Conservation (phyloP, 148 eudicot species). For the Chenopodium berlandieri region DNA sequence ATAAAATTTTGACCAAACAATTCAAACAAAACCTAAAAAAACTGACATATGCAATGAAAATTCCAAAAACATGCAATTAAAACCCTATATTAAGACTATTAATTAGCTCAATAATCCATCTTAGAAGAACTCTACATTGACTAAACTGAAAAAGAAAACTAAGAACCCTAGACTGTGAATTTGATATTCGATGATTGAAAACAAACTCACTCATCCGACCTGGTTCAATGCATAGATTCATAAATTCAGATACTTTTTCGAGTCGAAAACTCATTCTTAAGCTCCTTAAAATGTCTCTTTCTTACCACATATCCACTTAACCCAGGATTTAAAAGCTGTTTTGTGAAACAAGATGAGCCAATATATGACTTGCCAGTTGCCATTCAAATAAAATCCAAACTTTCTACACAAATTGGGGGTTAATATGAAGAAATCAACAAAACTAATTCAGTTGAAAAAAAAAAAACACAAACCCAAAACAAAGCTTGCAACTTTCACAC, state of each 20-base stretch:
- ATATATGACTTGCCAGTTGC: neutral
- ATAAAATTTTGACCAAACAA: no score
- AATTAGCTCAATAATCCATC: no score
- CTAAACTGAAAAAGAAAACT: no score
- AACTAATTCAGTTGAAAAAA: conserved; percentile 23
- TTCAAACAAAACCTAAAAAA: no score
- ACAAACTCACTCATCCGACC: neutral
- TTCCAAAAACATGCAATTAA: no score
- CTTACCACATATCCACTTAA: neutral
- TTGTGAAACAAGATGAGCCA: neutral
- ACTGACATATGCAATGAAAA: no score
- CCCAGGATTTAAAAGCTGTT: neutral
- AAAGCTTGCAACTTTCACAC: conserved; percentile 14
- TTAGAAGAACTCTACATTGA: no score
- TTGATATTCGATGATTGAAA: no score
- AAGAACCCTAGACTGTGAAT: no score
- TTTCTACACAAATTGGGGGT: neutral
- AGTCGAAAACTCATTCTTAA: neutral
- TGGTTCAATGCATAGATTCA: neutral
- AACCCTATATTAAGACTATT: no score
- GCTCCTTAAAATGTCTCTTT: neutral
- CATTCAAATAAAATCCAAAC: neutral
- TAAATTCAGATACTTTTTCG: neutral
- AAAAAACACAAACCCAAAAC: neutral
- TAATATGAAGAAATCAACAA: neutral